phyloP scores from a whole-genome alignment of 805 yeast genomes.

The Komagataella kurtzmanii region DNA sequence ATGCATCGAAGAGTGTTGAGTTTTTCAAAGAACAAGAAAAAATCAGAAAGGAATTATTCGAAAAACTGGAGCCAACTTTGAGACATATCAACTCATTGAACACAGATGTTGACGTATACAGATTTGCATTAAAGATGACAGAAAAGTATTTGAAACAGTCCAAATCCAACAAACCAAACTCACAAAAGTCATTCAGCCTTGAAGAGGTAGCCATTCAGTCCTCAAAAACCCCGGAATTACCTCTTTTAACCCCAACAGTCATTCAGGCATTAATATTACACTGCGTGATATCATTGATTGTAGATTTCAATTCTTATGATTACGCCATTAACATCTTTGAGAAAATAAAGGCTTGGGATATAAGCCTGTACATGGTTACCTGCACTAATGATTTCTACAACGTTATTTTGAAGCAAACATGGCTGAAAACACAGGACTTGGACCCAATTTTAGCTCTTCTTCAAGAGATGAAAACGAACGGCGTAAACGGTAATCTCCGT shows the following conservation, averaged over 20 bases:
- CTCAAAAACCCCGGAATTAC: background rate
- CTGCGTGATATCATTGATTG: constrained; percentile 13
- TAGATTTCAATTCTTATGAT: constrained; percentile 7
- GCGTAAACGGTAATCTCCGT: constrained; percentile 15
- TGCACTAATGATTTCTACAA: constrained; percentile 17
- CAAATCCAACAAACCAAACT: background rate
- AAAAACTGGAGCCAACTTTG: background rate
- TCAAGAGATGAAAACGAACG: constrained; percentile 16
- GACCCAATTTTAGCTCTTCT: constrained; percentile 10
- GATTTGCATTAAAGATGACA: background rate
- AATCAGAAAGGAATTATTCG: too few species aligned
- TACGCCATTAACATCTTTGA: constrained; percentile 6
- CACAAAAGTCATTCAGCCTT: background rate
- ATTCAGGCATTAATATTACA: constrained; percentile 2
- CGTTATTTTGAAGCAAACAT: constrained; percentile 11
- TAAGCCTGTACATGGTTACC: constrained; percentile 17
- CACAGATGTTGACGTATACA: background rate
- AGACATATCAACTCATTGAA: background rate
- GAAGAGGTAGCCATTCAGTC: background rate
- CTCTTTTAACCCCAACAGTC: background rate
- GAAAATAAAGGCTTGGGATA: constrained; percentile 12
- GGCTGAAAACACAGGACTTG: constrained; percentile 15
- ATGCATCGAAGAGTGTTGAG: background rate
- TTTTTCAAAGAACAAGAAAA: background rate
- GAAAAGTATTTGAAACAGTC: background rate